These are phyloP conservation scores for Botrytis aclada DNA, from an alignment of 2,329 filamentous ascomycete genomes.

Conservation along the genomic window DNA sequence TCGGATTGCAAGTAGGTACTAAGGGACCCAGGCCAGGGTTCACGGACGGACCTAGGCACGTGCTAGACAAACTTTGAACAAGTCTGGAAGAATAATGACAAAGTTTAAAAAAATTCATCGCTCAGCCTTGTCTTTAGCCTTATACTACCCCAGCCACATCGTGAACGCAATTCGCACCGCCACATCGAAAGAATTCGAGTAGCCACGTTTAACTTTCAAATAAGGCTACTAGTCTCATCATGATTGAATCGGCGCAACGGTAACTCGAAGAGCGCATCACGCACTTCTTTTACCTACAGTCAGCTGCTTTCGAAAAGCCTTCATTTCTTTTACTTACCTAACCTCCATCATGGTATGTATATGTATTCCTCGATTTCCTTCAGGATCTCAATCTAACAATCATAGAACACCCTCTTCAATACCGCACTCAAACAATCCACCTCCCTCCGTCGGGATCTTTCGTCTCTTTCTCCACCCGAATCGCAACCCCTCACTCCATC, in stretches of 20 bases:
- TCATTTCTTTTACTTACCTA: background rate
- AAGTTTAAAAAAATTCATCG: background rate
- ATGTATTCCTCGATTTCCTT: too few species aligned
- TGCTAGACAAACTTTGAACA: background rate
- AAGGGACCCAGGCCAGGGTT: background rate
- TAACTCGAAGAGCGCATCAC: background rate
- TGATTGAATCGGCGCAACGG: background rate
- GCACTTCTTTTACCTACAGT: background rate
- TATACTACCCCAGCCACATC: background rate
- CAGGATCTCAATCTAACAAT: background rate
- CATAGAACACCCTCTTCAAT: conserved; percentile 79
- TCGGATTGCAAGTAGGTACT: background rate
- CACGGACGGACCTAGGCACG: too few species aligned
- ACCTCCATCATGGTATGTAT: conserved; percentile 9
- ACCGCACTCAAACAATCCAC: conserved; percentile 81
- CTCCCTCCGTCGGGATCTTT: conserved; percentile 72
- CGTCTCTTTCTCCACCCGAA: conserved; percentile 57
- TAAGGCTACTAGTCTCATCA: conserved; percentile 7
- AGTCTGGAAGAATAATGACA: background rate
- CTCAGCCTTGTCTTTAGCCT: conserved; percentile 1
- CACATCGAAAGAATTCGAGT: background rate
- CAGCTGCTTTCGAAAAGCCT: background rate
- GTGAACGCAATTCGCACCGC: background rate
- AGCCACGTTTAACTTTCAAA: conserved; percentile 19
- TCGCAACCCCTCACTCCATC: conserved; percentile 54